Evolutionary conservation across 805 yeast genomes (phyloP).

Genomic region (Kockiozyma suomiensis): DNA sequence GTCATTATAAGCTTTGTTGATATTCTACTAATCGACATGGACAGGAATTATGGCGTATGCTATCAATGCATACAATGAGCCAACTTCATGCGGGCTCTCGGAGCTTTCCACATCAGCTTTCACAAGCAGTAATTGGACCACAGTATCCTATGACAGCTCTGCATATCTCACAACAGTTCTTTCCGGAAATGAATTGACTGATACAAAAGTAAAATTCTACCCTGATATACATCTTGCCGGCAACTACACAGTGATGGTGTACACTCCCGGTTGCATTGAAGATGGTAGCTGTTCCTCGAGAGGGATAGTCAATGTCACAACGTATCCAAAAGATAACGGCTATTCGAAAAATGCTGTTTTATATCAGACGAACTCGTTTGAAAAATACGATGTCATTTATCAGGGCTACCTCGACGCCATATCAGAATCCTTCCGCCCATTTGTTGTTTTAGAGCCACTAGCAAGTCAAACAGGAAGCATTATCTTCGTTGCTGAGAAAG

Average conservation of each 20-base stretch:
- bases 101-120: conserved; percentile 38
- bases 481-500: conserved; percentile 34
- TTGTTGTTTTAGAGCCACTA: conserved; percentile 50
- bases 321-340: conserved; percentile 53
- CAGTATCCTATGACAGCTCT: conserved; percentile 40
- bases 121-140: conserved; percentile 17
- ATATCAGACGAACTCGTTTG: conserved; percentile 77
- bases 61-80: conserved; percentile 66
- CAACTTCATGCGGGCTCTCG: conserved; percentile 55
- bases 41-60: conserved; percentile 63
- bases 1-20: not conserved
- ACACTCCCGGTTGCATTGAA: conserved; percentile 82
- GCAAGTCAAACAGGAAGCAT: conserved; percentile 35
- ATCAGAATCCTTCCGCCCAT: conserved; percentile 44
- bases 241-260: conserved; percentile 66
- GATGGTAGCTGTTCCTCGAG: conserved; percentile 71
- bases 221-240: conserved; percentile 78
- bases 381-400: conserved; percentile 78
- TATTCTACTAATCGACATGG: not conserved
- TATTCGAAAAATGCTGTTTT: conserved; percentile 50
- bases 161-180: conserved; percentile 43
- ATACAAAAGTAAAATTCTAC: conserved; percentile 44
- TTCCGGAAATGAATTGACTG: not conserved
- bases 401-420: conserved; percentile 64
- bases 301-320: conserved; percentile 77